A percentile compares a stretch with the other conserved stretches of the same genome.
These are phyloP conservation scores for Daldinia grandis DNA, from an alignment of 495 filamentous ascomycete genomes.

Conservation along the genomic window DNA sequence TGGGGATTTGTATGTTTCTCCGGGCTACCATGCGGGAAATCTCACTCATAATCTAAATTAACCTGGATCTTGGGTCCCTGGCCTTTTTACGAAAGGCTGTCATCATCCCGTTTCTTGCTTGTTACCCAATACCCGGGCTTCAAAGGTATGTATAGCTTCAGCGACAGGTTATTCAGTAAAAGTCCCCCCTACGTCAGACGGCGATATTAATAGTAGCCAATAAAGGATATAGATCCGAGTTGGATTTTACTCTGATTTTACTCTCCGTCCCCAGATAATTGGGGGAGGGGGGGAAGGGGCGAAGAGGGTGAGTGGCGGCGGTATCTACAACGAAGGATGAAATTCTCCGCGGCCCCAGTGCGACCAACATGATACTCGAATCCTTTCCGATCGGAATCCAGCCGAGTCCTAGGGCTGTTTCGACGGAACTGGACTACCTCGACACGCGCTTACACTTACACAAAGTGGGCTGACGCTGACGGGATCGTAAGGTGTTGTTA, in stretches of 20 bases:
- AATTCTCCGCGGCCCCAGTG: slow-evolving; percentile 21
- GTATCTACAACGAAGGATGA: slow-evolving; percentile 12
- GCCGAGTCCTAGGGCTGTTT: slow-evolving; percentile 15
- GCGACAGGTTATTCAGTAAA: neutral
- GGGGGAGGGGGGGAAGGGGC: neutral
- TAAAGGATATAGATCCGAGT: neutral
- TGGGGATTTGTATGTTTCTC: slow-evolving; percentile 8
- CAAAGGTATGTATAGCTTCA: neutral
- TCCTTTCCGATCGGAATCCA: slow-evolving; percentile 27
- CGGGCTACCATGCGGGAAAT: slow-evolving; percentile 24
- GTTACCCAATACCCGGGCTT: neutral
- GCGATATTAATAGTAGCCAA: neutral
- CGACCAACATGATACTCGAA: slow-evolving; percentile 17
- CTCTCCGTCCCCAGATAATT: neutral
- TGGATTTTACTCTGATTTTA: neutral
- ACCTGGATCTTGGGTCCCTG: slow-evolving; percentile 8
- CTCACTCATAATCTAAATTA: slow-evolving; percentile 2
- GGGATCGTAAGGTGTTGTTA: neutral
- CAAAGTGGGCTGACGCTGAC: slow-evolving; percentile 25
- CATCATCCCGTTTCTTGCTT: neutral
- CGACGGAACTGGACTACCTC: slow-evolving; percentile 2
- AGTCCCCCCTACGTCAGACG: neutral
- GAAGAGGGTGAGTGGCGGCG: neutral
- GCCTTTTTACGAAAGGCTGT: neutral
- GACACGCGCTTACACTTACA: neutral